Evolutionary conservation across 2,329 filamentous ascomycete species (phyloP), one percentile per base, ranked within the genome.

Genomic region (Ophiognomonia clavigignenti-juglandacearum): DNA sequence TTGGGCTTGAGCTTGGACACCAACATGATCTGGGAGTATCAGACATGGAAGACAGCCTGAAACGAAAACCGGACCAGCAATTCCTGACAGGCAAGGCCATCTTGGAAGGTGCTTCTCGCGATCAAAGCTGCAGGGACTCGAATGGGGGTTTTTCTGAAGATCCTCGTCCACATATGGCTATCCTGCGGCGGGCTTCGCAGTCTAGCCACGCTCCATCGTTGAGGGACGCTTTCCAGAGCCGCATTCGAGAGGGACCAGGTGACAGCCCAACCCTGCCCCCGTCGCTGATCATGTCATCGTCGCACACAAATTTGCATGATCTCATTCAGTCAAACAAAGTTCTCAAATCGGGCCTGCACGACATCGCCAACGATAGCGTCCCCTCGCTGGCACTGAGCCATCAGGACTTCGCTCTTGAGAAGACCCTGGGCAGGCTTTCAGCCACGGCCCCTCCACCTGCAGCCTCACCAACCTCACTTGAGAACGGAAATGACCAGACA

Each of bases 211-310:
- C 47, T 31, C 68, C 71, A 37, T 80, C 77, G 3, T 67, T 66
- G 20, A 64, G 70, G 16, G 71, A 78, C 19, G 74, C 72, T 6
- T 64, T 67, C 4, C 68, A 73, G 42, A 58, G 59, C 42, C 63
- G 69, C 53, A 56, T 61, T 48, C 64, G 69, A 43, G 63, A 72
- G 36, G 61, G 56, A 6, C 65, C 58, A 7, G 64, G 62, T 14
- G 84, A 87, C 39, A 87, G 83, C 50, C 83, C 84, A n/a, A 79
- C 77, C 3, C 60, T 86, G 4, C 74, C 75, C 19, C 74, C 78
- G 4, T 68, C 74, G 35, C 62, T 74, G 20, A 61, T 64, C 18
- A 61, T 64, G 14, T 77, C 75, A 3, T 61, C 68, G 8, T 77
- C 77, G 2, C 74, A 78, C 35, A 75, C 72, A 3, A 77, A 80